Evolutionary conservation across 2,329 filamentous ascomycete species (phyloP).

Genomic region (Colletotrichum sp.): DNA sequence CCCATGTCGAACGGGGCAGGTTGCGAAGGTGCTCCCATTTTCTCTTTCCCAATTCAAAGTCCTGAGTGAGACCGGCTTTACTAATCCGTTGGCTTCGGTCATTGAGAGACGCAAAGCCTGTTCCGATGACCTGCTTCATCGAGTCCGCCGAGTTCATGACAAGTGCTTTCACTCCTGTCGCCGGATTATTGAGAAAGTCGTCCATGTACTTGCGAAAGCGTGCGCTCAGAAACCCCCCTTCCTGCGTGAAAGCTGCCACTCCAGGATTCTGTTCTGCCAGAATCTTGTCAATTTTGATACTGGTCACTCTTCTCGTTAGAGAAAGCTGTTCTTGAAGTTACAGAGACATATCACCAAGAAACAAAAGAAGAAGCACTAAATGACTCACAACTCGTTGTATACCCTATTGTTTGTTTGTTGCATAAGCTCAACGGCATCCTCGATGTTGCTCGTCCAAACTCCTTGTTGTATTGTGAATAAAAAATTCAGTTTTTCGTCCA

Average conservation of each 20-base stretch:
- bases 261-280: too few species aligned
- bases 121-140: not conserved
- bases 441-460: not conserved
- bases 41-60: fast-evolving
- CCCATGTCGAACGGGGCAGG: not conserved
- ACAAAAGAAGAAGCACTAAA: not conserved
- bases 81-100: fast-evolving
- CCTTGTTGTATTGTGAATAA: not conserved
- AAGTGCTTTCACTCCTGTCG: fast-evolving
- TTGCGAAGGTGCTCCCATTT: not conserved
- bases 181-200: fast-evolving
- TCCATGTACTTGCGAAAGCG: too few species aligned
- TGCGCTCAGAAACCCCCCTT: too few species aligned
- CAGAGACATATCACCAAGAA: too few species aligned
- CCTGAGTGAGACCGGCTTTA: not conserved
- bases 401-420: not conserved
- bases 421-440: not conserved
- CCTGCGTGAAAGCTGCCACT: too few species aligned
- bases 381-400: not conserved
- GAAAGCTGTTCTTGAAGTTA: too few species aligned
- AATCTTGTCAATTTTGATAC: too few species aligned
- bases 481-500: fast-evolving
- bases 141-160: not conserved
- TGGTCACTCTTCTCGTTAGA: too few species aligned
- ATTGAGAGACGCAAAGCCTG: not conserved